Evolutionary conservation across 2,329 filamentous ascomycete species (phyloP).

Genomic region (Knufia fluminis): DNA sequence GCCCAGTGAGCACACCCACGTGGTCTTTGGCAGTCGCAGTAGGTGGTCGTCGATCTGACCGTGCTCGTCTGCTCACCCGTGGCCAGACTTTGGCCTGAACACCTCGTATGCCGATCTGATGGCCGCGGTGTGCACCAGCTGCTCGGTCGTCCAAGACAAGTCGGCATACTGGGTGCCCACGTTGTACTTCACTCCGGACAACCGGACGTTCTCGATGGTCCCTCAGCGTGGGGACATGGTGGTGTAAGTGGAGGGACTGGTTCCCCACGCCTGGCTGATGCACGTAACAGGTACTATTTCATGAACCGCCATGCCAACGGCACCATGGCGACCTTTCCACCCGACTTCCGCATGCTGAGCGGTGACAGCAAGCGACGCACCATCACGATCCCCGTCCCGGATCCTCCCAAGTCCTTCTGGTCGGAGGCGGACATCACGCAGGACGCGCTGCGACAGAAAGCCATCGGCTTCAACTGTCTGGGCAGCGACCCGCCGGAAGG

Average conservation of each 20-base stretch:
- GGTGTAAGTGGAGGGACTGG: conserved; percentile 47
- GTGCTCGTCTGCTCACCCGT: conserved; percentile 1
- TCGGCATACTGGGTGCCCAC: conserved; percentile 81
- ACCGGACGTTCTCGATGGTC: conserved; percentile 60
- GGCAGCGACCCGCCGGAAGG: conserved; percentile 2
- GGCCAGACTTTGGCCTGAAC: conserved; percentile 53
- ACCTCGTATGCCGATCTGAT: conserved; percentile 49
- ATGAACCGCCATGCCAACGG: conserved; percentile 26
- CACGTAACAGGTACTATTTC: conserved; percentile 3
- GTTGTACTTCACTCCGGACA: conserved; percentile 65
- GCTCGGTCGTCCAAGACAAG: conserved; percentile 68
- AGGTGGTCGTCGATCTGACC: background rate
- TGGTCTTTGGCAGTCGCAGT: background rate
- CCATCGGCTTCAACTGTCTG: conserved; percentile 5
- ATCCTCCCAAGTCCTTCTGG: conserved; percentile 9
- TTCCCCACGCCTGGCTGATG: conserved; percentile 3
- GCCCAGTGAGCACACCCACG: no score
- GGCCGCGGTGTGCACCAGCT: conserved; percentile 65
- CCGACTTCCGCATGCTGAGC: conserved; percentile 71
- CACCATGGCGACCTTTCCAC: conserved; percentile 61
- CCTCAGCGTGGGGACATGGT: conserved; percentile 72
- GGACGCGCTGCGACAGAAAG: conserved; percentile 3
- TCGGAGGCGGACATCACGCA: background rate
- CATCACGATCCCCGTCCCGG: conserved; percentile 12
- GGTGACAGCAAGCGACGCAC: conserved; percentile 46